These are phyloP conservation scores for Groenewaldozyma salmanticensis DNA, from an alignment of 805 yeast species.

Conservation along the genomic window DNA sequence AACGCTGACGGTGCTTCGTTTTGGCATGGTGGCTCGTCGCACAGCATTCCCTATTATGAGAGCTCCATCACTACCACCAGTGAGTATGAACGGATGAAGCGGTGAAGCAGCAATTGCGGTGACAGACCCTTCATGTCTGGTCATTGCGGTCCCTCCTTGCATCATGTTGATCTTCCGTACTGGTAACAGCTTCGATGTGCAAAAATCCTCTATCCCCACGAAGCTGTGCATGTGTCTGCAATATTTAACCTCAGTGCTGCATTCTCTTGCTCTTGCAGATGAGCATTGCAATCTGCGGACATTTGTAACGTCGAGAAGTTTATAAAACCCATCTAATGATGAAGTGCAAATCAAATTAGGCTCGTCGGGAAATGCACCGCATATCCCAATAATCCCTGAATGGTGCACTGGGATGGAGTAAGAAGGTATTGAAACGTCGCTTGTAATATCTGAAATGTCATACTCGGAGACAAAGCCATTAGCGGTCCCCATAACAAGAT, in stretches of 20 bases:
- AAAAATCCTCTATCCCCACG: slow-evolving; percentile 34
- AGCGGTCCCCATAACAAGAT: slow-evolving; percentile 45
- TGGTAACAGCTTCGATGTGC: slow-evolving; percentile 29
- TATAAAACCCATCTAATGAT: slow-evolving; percentile 35
- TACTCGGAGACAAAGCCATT: slow-evolving; percentile 56
- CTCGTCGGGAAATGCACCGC: slow-evolving; percentile 28
- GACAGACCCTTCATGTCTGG: slow-evolving; percentile 34
- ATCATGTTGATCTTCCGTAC: slow-evolving; percentile 25
- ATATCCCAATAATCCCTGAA: slow-evolving; percentile 29
- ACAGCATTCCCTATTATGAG: slow-evolving; percentile 34
- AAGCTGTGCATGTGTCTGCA: slow-evolving; percentile 24
- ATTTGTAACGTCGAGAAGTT: slow-evolving; percentile 28
- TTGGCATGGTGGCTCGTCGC: slow-evolving; percentile 22
- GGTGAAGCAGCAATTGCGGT: slow-evolving; percentile 33
- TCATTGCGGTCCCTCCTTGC: slow-evolving; percentile 27
- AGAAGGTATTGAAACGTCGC: slow-evolving; percentile 25
- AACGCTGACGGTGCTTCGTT: slow-evolving; percentile 16
- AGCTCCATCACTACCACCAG: slow-evolving; percentile 44
- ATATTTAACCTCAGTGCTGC: slow-evolving; percentile 24
- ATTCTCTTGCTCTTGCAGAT: slow-evolving; percentile 21
- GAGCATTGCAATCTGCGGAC: slow-evolving; percentile 13
- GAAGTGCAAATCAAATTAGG: slow-evolving; percentile 29
- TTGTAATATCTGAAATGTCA: slow-evolving; percentile 23
- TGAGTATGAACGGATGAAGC: slow-evolving; percentile 37
- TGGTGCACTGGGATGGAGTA: slow-evolving; percentile 31